Percentiles rank a stretch among this genome's conserved stretches.
These are phyloP conservation scores for Pseudogymnoascus sp. DNA, from an alignment of 2,329 filamentous ascomycete genomes.

Conservation along the genomic window DNA sequence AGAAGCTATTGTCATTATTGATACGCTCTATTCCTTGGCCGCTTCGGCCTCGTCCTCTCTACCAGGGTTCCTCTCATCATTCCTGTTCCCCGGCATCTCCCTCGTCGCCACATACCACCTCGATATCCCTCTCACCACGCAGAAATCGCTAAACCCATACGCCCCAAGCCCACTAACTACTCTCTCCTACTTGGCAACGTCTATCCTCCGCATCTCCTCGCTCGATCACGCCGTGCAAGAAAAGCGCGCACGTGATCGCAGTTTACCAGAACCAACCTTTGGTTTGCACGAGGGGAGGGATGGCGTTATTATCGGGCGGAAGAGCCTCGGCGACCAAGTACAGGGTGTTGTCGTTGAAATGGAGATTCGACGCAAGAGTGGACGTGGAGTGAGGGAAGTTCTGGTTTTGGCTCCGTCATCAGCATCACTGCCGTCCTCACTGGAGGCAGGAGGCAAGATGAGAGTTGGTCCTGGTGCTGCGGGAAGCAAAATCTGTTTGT, in stretches of 20 bases:
- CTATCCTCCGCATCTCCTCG: constrained; percentile 67
- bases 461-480: constrained; percentile 31
- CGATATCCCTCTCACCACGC: constrained; percentile 59
- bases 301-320: constrained; percentile 60
- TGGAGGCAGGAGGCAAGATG: constrained; percentile 1
- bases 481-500: constrained; percentile 51
- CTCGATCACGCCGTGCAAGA: constrained; percentile 68
- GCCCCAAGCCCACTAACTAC: constrained; percentile 64
- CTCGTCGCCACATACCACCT: constrained; percentile 76
- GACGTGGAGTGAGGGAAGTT: constrained; percentile 66
- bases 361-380: constrained; percentile 80
- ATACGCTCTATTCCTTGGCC: constrained; percentile 66
- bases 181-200: constrained; percentile 80
- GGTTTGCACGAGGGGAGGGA: constrained; percentile 73
- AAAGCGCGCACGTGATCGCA: constrained; percentile 70
- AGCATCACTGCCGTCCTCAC: constrained; percentile 6
- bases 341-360: constrained; percentile 69
- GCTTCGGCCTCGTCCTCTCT: constrained; percentile 50
- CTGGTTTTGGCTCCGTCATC: constrained; percentile 44
- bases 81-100: constrained; percentile 62
- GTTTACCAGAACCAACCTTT: constrained; percentile 68
- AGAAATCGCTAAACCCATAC: constrained; percentile 44
- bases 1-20: constrained; percentile 73
- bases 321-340: constrained; percentile 22
- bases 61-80: constrained; percentile 62